phyloP scores from a whole-genome alignment of 805 yeast species.

The Lipomyces anomalus region DNA sequence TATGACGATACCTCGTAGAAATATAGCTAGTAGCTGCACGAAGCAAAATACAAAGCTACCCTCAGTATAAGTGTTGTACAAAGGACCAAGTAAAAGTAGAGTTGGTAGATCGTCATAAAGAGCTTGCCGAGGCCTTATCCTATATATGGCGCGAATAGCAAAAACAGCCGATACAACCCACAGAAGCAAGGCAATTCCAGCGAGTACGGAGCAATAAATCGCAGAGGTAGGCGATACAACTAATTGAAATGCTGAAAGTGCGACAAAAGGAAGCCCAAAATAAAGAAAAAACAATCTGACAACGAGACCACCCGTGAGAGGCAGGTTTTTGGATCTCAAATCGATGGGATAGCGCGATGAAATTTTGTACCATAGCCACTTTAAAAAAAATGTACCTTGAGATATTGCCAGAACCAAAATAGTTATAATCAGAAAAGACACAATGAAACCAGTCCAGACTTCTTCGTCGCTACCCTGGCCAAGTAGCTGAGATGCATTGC shows the following conservation, averaged over 20 bases:
- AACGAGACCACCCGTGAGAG: slow-evolving; percentile 28
- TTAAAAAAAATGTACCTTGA: slow-evolving; percentile 12
- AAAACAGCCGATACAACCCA: slow-evolving; percentile 26
- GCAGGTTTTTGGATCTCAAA: slow-evolving; percentile 24
- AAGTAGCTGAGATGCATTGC: slow-evolving; percentile 7
- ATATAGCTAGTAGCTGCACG: slow-evolving; percentile 20
- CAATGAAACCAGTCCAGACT: slow-evolving; percentile 34
- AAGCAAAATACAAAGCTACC: slow-evolving; percentile 20
- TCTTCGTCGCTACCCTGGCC: slow-evolving; percentile 28
- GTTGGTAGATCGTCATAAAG: slow-evolving; percentile 29
- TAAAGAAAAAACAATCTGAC: slow-evolving; percentile 27
- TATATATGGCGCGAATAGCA: slow-evolving; percentile 12
- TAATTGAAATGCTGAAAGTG: slow-evolving; percentile 31
- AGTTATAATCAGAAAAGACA: slow-evolving; percentile 30
- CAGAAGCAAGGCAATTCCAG: slow-evolving; percentile 26
- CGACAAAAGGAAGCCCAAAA: slow-evolving; percentile 30
- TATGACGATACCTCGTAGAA: slow-evolving; percentile 31
- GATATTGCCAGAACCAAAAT: slow-evolving; percentile 21
- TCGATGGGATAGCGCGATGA: slow-evolving; percentile 21
- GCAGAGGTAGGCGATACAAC: slow-evolving; percentile 25
- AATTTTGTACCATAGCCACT: slow-evolving; percentile 11
- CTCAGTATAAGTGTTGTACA: slow-evolving; percentile 31
- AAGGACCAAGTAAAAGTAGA: slow-evolving; percentile 29
- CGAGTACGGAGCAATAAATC: slow-evolving; percentile 26
- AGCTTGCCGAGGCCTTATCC: slow-evolving; percentile 24